phyloP scores from a whole-genome alignment of 371 early-diverging fungal genomes.

The Mucor indicus region DNA sequence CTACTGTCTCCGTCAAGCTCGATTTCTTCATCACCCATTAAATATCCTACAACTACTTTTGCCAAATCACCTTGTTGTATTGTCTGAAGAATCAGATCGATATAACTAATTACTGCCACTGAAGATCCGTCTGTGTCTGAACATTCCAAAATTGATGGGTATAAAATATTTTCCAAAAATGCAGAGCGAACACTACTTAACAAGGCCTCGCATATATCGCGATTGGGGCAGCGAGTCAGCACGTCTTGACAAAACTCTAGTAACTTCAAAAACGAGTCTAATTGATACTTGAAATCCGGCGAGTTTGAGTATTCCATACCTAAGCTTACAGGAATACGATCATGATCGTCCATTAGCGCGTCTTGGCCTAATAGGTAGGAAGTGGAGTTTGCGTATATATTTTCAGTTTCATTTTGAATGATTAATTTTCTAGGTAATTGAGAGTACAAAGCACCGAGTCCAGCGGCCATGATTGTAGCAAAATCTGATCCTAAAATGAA shows the following conservation, averaged over 20 bases:
- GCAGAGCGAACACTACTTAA: conserved; percentile 66
- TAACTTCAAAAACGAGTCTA: conserved; percentile 76
- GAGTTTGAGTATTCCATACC: conserved; percentile 57
- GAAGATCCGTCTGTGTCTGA: conserved; percentile 92
- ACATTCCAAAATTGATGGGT: conserved; percentile 82
- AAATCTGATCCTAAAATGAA: conserved; percentile 85
- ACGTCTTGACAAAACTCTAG: conserved; percentile 86
- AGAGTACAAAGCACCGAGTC: conserved; percentile 88
- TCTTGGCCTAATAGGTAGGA: conserved; percentile 50
- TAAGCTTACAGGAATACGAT: conserved; percentile 8
- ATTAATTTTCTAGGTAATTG: conserved; percentile 84
- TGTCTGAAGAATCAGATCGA: conserved; percentile 76
- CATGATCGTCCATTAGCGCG: not conserved
- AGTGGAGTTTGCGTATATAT: conserved; percentile 29
- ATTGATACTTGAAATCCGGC: conserved; percentile 66
- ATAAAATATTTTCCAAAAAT: conserved; percentile 84
- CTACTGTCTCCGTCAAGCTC: not conserved
- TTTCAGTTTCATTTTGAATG: conserved; percentile 38
- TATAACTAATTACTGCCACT: conserved; percentile 85
- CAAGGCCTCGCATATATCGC: conserved; percentile 62
- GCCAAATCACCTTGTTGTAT: conserved; percentile 75
- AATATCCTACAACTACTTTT: conserved; percentile 69
- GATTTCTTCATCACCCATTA: conserved; percentile 65
- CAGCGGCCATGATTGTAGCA: conserved; percentile 79
- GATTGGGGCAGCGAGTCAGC: conserved; percentile 74